A percentile compares a stretch with the other conserved stretches of the same genome.
These are phyloP conservation scores for Crucibulum laeve DNA, from an alignment of 768 basidiomycete genomes.

Conservation along the genomic window DNA sequence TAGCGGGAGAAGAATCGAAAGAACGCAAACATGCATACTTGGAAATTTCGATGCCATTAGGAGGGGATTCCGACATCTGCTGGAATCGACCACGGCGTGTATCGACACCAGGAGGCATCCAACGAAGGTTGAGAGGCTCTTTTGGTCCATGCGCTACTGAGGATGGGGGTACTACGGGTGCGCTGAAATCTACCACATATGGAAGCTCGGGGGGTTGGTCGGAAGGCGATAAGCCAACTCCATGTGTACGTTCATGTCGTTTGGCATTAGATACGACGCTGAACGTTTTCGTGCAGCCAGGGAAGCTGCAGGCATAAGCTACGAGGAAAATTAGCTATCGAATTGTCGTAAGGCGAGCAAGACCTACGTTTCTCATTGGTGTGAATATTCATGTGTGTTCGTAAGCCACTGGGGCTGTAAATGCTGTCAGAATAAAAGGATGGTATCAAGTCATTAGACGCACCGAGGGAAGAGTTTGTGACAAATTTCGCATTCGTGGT, in stretches of 20 bases:
- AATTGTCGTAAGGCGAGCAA: background rate
- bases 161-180: background rate
- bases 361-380: constrained; percentile 26
- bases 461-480: constrained; percentile 30
- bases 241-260: constrained; percentile 60
- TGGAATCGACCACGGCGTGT: constrained; percentile 1
- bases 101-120: constrained; percentile 1
- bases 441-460: background rate
- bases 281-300: constrained; percentile 50
- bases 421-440: background rate
- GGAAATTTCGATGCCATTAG: background rate
- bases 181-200: background rate
- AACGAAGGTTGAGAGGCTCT: background rate
- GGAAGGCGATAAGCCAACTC: constrained; percentile 28
- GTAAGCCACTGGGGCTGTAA: constrained; percentile 26
- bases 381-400: constrained; percentile 31
- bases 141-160: background rate
- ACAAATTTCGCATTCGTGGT: constrained; percentile 27
- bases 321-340: background rate
- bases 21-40: background rate
- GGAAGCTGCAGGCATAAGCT: constrained; percentile 41
- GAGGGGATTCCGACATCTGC: background rate
- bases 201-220: background rate
- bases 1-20: too few relatives aligned
- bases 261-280: constrained; percentile 65